Conservation (phyloP, 2,329 filamentous ascomycete species). For the Thielaviopsis musarum region DNA sequence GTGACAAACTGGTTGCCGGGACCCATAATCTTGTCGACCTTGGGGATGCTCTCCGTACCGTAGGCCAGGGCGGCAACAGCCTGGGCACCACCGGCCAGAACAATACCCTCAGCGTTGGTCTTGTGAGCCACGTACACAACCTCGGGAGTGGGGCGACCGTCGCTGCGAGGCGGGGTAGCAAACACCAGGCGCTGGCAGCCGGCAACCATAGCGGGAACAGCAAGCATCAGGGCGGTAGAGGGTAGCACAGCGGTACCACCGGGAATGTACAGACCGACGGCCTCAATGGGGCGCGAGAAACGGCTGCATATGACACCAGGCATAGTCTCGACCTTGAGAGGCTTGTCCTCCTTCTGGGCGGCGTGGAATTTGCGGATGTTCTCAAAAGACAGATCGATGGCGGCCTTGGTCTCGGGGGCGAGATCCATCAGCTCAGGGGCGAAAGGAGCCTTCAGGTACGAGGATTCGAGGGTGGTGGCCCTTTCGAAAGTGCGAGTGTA, state of each 20-base stretch:
- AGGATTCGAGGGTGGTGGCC: conserved; percentile 75
- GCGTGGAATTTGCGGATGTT: conserved; percentile 92
- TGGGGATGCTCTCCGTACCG: conserved; percentile 81
- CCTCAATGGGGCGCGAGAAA: conserved; percentile 81
- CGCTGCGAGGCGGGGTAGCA: conserved; percentile 74
- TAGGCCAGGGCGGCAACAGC: conserved; percentile 95
- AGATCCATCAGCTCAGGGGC: conserved; percentile 72
- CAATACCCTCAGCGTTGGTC: conserved; percentile 87
- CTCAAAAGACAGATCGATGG: conserved; percentile 86
- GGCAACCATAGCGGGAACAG: conserved; percentile 92
- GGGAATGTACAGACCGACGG: conserved; percentile 91
- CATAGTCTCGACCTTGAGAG: conserved; percentile 88
- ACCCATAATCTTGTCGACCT: conserved; percentile 97
- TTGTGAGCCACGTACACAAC: conserved; percentile 97
- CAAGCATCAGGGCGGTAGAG: conserved; percentile 93
- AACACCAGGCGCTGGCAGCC: conserved; percentile 91
- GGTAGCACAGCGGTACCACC: conserved; percentile 95
- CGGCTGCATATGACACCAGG: conserved; percentile 89
- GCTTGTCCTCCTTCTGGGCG: conserved; percentile 71
- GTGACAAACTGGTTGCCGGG: conserved; percentile 98
- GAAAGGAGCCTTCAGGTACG: conserved; percentile 82
- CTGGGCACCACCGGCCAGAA: conserved; percentile 87
- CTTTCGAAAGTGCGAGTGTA: conserved; percentile 99
- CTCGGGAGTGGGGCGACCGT: conserved; percentile 85
- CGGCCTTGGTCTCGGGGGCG: conserved; percentile 63